A percentile compares a stretch with the other conserved stretches of the same genome.
Conservation (phyloP, 768 basidiomycete species). For the Boletellus ananiceps region DNA sequence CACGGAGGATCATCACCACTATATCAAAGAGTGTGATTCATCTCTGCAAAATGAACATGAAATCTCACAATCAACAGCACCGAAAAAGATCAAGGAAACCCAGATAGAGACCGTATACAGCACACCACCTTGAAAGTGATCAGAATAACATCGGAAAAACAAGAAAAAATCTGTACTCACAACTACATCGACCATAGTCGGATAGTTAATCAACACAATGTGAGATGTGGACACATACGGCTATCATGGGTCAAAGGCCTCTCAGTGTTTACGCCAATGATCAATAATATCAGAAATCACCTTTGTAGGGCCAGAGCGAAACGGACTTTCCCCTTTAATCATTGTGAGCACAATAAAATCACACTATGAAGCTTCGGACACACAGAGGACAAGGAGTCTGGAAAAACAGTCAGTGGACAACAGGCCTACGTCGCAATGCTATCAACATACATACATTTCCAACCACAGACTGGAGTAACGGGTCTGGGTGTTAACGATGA, state of each 20-base stretch:
- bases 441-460: not conserved
- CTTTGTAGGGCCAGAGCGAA: not conserved
- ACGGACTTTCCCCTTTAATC: not conserved
- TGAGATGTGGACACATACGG: not conserved
- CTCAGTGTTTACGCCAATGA: no score
- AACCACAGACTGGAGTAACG: not conserved
- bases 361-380: not conserved
- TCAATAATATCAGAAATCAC: not conserved
- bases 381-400: not conserved
- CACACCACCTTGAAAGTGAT: not conserved
- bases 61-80: not conserved
- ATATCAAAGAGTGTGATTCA: not conserved
- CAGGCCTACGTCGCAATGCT: no score
- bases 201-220: not conserved
- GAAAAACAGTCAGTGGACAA: not conserved
- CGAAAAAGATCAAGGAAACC: not conserved
- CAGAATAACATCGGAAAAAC: not conserved
- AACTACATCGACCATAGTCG: not conserved
- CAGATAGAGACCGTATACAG: no score
- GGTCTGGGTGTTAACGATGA: not conserved
- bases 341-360: not conserved
- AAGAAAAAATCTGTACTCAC: not conserved
- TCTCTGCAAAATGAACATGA: not conserved
- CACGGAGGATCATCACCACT: not conserved
- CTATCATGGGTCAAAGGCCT: no score